Evolutionary conservation across 1,284 basidiomycete species (phyloP), one percentile per base, ranked within the genome.

Genomic region (Veloboletus limbatus): DNA sequence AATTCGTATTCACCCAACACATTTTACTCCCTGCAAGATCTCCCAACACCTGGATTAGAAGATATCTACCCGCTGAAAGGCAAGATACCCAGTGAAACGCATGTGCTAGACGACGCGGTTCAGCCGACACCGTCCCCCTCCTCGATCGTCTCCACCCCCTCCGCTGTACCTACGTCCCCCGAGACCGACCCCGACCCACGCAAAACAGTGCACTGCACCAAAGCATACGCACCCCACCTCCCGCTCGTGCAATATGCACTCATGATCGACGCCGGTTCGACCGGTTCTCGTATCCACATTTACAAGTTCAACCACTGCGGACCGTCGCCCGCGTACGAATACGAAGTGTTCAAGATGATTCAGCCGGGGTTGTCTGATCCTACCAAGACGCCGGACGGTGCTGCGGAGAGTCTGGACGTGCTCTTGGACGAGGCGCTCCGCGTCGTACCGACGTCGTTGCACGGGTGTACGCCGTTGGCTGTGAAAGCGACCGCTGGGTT

Each of bases 261-360:
- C 59, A 97, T 98, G 83, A 92, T 99, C 68, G 96, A 99, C 66
- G 96, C 97, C 1, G 97, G 96, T 14, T 97, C 94, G 30, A 97
- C 94, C 0, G 96, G 96, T 17, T 97, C 94, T 2, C 84, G 96
- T 14, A 95, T 99, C 60, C 96, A 99, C 75, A 82, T 98, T 21
- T 98, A 98, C 85, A 97, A 96, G 66, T 97, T 97, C 79, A 81
- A 95, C 76, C 88, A 95, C 73, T 97, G 94, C 72, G 76, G 76
- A 0, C 68, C 84, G 0, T 79, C 88, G 6, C 86, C 94, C 0
- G 70, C 78, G 42, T 90, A 92, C 67, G 96, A 98, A 66, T 92
- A 95, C 71, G 96, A 99, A 68, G 86, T 90, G 9, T 99, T 99
- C 77, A 81, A 81, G 63, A 81, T 83, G 76, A 83, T 80, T 21